These are phyloP conservation scores for Parafenestella ontariensis DNA, from an alignment of 2,329 filamentous ascomycete genomes.

Conservation along the genomic window DNA sequence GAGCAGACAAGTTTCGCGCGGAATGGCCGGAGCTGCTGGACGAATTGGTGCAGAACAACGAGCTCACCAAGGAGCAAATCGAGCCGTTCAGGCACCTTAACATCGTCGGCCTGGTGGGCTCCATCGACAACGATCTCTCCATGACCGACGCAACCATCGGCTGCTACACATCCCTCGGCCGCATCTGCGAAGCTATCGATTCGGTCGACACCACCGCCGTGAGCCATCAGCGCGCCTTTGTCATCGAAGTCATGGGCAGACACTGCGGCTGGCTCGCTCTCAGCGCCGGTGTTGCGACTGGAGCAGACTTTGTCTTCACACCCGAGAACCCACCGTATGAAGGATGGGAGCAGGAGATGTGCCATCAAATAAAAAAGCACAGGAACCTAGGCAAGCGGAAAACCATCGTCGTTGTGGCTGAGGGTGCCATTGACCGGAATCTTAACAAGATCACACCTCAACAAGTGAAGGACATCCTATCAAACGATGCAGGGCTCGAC, in stretches of 20 bases:
- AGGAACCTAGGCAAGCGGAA: constrained; percentile 89
- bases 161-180: constrained; percentile 89
- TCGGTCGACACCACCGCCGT: constrained; percentile 95
- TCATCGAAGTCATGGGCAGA: constrained; percentile 94
- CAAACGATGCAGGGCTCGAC: constrained; percentile 80
- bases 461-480: constrained; percentile 88
- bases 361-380: constrained; percentile 65
- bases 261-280: constrained; percentile 98
- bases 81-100: constrained; percentile 85
- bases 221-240: constrained; percentile 94
- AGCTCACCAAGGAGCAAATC: constrained; percentile 74
- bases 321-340: constrained; percentile 88
- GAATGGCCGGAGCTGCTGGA: constrained; percentile 91
- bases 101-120: constrained; percentile 94
- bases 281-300: constrained; percentile 93
- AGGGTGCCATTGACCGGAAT: constrained; percentile 76
- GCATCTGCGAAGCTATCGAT: constrained; percentile 95
- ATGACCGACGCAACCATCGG: constrained; percentile 97
- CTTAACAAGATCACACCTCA: constrained; percentile 82
- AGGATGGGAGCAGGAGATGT: constrained; percentile 72
- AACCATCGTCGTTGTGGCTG: constrained; percentile 97
- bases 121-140: constrained; percentile 98
- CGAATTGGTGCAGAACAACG: constrained; percentile 78
- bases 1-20: constrained; percentile 88
- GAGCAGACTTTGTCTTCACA: constrained; percentile 96